Evolutionary conservation across 1,139 yeast species (phyloP).

Genomic region (Pichia sp.): DNA sequence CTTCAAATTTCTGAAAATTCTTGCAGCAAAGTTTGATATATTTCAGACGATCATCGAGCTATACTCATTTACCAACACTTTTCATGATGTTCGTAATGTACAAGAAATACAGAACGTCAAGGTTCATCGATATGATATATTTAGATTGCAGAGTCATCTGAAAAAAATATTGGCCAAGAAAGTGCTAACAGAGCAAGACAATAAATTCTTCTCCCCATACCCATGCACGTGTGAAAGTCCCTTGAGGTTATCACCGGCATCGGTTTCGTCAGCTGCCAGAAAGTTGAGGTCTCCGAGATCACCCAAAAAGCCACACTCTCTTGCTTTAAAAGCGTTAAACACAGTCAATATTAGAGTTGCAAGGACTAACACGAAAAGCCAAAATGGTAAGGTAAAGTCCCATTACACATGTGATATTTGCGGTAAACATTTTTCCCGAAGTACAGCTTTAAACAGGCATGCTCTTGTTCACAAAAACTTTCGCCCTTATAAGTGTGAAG

Average conservation of each 20-base stretch:
- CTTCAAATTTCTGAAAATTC: slow-evolving; percentile 3
- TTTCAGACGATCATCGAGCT: slow-evolving; percentile 4
- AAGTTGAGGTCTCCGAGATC: neutral
- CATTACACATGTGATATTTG: slow-evolving; percentile 22
- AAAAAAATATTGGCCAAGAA: slow-evolving; percentile 2
- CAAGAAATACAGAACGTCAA: neutral
- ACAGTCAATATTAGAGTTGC: neutral
- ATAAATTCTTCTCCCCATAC: slow-evolving; percentile 1
- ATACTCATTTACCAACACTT: slow-evolving; percentile 11
- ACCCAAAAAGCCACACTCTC: neutral
- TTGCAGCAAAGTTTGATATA: neutral
- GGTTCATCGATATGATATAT: slow-evolving; percentile 4
- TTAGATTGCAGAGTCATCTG: slow-evolving; percentile 2
- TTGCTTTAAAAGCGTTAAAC: too few species aligned
- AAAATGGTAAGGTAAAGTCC: neutral
- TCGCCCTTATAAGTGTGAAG: slow-evolving; percentile 26
- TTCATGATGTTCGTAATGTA: neutral
- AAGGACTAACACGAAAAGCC: neutral
- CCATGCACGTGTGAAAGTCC: neutral
- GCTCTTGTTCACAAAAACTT: slow-evolving; percentile 25
- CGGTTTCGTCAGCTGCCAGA: neutral
- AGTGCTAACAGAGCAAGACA: neutral
- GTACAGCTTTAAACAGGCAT: slow-evolving; percentile 27
- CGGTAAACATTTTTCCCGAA: slow-evolving; percentile 24
- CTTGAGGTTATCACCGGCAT: neutral